A percentile compares a stretch with the other conserved stretches of the same genome.
Conservation (phyloP, 768 basidiomycete genomes). For the Phlegmacium glaucopus region DNA sequence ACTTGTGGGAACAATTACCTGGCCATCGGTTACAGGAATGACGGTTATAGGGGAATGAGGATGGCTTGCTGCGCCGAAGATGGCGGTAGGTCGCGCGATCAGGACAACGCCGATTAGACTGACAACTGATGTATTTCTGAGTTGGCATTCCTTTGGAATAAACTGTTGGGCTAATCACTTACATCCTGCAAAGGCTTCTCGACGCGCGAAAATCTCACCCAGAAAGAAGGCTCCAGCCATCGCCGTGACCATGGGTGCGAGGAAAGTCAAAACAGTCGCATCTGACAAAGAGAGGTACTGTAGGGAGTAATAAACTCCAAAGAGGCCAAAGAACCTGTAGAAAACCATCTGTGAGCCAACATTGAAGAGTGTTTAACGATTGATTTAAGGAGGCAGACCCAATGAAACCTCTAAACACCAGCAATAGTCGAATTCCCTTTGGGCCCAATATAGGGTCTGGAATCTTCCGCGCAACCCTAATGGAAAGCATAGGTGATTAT, state of each 20-base stretch:
- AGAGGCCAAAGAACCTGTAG: slow-evolving; percentile 66
- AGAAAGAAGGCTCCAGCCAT: slow-evolving; percentile 55
- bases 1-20: slow-evolving; percentile 16
- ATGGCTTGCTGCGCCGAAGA: slow-evolving; percentile 73
- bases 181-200: slow-evolving; percentile 53
- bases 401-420: slow-evolving; percentile 57
- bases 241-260: slow-evolving; percentile 64
- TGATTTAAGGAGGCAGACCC: slow-evolving; percentile 39
- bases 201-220: slow-evolving; percentile 52
- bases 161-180: slow-evolving; percentile 13
- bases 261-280: slow-evolving; percentile 72
- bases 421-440: slow-evolving; percentile 56
- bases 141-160: background rate
- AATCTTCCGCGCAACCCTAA: slow-evolving; percentile 9
- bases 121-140: slow-evolving; percentile 37
- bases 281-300: slow-evolving; percentile 78
- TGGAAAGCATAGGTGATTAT: background rate
- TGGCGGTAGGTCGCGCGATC: slow-evolving; percentile 71
- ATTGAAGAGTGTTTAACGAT: background rate
- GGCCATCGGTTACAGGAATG: slow-evolving; percentile 6
- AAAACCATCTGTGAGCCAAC: background rate
- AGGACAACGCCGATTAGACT: slow-evolving; percentile 76
- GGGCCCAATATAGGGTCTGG: slow-evolving; percentile 66
- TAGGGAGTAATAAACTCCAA: slow-evolving; percentile 67
- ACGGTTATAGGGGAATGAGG: no score